Percentiles rank a stretch among this genome's conserved stretches.
These are phyloP conservation scores for Leptographium procerum DNA, from an alignment of 2,329 filamentous ascomycete species.

Conservation along the genomic window DNA sequence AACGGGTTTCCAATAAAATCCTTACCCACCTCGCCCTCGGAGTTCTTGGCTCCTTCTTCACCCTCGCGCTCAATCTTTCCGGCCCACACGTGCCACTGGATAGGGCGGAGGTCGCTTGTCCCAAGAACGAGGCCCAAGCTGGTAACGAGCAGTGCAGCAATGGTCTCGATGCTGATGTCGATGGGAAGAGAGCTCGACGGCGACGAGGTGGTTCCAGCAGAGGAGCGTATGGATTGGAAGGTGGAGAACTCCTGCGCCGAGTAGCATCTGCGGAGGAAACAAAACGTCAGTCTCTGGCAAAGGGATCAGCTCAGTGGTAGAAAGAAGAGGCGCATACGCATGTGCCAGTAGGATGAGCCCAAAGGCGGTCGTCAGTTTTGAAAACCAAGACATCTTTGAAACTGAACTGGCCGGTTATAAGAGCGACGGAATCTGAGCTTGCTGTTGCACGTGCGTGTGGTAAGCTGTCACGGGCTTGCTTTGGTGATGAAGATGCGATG, in stretches of 20 bases:
- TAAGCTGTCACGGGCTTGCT: not conserved
- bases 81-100: constrained; percentile 72
- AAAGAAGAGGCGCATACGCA: constrained; percentile 51
- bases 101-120: constrained; percentile 69
- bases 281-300: not conserved
- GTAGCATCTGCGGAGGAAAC: constrained; percentile 58
- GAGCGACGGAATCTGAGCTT: not conserved
- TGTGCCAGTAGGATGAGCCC: constrained; percentile 74
- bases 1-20: constrained; percentile 71
- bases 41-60: constrained; percentile 42
- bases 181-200: constrained; percentile 50
- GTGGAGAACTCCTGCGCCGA: constrained; percentile 87
- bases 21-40: constrained; percentile 52
- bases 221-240: constrained; percentile 41
- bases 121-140: constrained; percentile 71
- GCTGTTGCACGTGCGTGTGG: not conserved
- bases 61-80: constrained; percentile 75
- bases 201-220: constrained; percentile 29
- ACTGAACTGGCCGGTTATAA: not conserved
- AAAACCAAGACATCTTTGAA: constrained; percentile 50
- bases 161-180: constrained; percentile 80
- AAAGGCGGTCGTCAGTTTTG: constrained; percentile 57
- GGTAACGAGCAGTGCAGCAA: constrained; percentile 70
- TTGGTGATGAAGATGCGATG: not conserved
- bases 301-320: constrained; percentile 3